Conservation (phyloP, 2,329 filamentous ascomycete species). For the Talaromyces funiculosus region DNA sequence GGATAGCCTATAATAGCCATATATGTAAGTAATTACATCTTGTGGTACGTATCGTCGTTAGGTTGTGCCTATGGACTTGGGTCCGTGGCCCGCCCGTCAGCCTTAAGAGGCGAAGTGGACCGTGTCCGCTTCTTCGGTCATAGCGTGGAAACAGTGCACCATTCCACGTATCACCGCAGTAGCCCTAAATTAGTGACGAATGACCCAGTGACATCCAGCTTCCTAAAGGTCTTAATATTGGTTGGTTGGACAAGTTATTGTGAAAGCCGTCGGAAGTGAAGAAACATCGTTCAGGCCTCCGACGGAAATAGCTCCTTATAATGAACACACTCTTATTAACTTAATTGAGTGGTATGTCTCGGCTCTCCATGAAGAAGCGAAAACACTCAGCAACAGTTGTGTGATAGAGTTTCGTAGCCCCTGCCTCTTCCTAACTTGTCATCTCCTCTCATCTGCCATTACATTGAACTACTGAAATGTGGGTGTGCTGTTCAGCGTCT, state of each 20-base stretch:
- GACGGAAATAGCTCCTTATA: not conserved
- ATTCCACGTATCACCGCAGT: too few relatives aligned
- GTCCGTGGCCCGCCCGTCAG: constrained; percentile 22
- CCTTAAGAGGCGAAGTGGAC: constrained; percentile 30
- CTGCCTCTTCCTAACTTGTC: not conserved
- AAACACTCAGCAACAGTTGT: not conserved
- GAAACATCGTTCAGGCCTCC: not conserved
- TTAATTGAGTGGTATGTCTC: not conserved
- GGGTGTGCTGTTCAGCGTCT: not conserved
- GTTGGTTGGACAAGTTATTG: not conserved
- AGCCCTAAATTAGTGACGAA: not conserved
- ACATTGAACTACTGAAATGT: not conserved
- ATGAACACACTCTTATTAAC: not conserved
- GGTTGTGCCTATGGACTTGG: not conserved
- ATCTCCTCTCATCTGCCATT: not conserved
- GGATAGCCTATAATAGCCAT: not conserved
- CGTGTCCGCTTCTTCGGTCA: not conserved
- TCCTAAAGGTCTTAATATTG: too few relatives aligned
- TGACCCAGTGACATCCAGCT: too few relatives aligned
- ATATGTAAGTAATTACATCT: too few relatives aligned
- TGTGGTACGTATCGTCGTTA: too few relatives aligned
- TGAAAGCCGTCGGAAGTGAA: not conserved
- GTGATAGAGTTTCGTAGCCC: not conserved
- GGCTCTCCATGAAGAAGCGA: not conserved
- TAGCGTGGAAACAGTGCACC: not conserved